phyloP scores from a whole-genome alignment of 371 early-diverging fungal species.

The Mucor velutinosus region DNA sequence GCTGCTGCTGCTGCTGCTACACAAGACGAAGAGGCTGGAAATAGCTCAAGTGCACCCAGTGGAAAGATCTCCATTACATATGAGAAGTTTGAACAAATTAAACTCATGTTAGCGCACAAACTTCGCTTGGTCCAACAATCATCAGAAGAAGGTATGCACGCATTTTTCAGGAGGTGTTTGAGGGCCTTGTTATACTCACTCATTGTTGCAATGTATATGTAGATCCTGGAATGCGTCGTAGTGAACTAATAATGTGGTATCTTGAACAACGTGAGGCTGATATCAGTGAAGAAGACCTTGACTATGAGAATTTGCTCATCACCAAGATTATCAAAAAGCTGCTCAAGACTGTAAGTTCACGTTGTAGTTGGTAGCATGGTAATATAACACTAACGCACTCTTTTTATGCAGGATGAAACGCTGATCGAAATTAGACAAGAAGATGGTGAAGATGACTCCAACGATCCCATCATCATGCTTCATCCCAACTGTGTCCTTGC shows the following conservation, averaged over 20 bases:
- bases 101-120: conserved; percentile 68
- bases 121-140: conserved; percentile 54
- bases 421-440: conserved; percentile 53
- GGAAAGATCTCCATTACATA: conserved; percentile 61
- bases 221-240: conserved; percentile 65
- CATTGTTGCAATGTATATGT: neutral
- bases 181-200: neutral
- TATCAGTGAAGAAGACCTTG: conserved; percentile 74
- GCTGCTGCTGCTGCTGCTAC: conserved; percentile 12
- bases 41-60: conserved; percentile 6
- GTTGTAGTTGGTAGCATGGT: neutral
- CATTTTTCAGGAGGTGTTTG: neutral
- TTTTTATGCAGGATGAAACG: conserved; percentile 34
- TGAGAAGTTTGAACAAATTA: conserved; percentile 82
- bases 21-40: conserved; percentile 44
- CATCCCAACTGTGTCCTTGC: conserved; percentile 61
- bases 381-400: neutral
- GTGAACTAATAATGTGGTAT: conserved; percentile 84
- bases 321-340: conserved; percentile 81
- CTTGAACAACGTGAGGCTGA: conserved; percentile 74
- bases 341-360: conserved; percentile 63
- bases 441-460: conserved; percentile 23
- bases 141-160: conserved; percentile 28
- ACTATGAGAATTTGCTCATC: conserved; percentile 66
- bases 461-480: conserved; percentile 58